Base-by-base conservation (phyloP, 1,284 basidiomycete genomes). In the Moesziomyces parantarcticus region DNA sequence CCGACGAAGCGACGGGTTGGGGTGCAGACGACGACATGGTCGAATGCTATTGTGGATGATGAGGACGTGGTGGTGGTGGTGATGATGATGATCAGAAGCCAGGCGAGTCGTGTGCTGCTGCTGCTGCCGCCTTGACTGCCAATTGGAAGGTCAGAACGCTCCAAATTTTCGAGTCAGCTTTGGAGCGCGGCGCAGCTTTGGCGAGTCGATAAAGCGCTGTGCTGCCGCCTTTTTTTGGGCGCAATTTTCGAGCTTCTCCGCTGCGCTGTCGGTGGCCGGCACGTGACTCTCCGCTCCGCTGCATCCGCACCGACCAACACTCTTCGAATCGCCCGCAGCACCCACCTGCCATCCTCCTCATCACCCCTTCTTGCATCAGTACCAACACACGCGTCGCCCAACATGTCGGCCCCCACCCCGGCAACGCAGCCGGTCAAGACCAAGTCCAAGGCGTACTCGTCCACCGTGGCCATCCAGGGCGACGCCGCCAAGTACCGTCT, bases 401-500 rank as follows among this genome's bases (percentile, higher is more conserved):
- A 13, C 34, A 71, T 71, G 68, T 65, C 69, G 21, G 61, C 58
- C 34, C 60, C 67, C 29, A 72, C 63, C 3, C 59, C 66, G 22
- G 59, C 65, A 13, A 70, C 72, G 13, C 67, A 63, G 40, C 66
- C 72, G 42, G 66, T 75, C 56, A 79, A 78, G 59, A 74, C 76
- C 61, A 80, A 80, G 60, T 81, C 79, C 53, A 80, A 80, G 46
- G 80, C 80, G 22, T 81, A 81, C 64, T 64, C 72, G 4, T 80
- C 80, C 16, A 75, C 70, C n/a, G 73, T 81, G n/a, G 80, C 80
- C 32, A 76, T 81, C 16, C 78, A 80, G 52, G 77, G 78, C 25
- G 92, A 95, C 83, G 93, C 94, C 81, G 88, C 88, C 81, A 94
- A 93, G 85, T 95, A 95, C 84, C 89, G 92, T 65, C 88, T 88